Evolutionary conservation across 2,329 filamentous ascomycete species (phyloP).

Genomic region (Diaporthe sp.): DNA sequence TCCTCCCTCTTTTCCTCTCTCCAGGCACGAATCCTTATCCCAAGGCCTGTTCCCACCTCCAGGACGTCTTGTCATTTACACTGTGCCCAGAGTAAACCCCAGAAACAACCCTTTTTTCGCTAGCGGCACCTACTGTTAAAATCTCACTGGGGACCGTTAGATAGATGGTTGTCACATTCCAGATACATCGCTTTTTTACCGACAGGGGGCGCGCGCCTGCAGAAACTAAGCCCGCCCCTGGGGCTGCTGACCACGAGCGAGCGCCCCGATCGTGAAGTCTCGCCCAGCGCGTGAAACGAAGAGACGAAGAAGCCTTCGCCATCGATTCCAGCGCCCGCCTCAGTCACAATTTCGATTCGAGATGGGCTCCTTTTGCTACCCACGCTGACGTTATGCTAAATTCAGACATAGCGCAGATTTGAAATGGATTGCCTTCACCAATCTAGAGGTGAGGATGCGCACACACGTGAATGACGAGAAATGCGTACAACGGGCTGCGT

Average conservation of each 20-base stretch:
- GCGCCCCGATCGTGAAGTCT: constrained; percentile 26
- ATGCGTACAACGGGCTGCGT: constrained; percentile 3
- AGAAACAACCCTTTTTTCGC: constrained; percentile 91
- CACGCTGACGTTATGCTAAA: constrained; percentile 31
- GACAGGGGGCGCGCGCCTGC: constrained; percentile 17
- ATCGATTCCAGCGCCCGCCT: constrained; percentile 26
- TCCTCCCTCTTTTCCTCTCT: constrained; percentile 51
- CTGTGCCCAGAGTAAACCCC: constrained; percentile 82
- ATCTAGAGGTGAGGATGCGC: not conserved
- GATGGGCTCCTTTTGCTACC: constrained; percentile 3
- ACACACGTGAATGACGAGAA: not conserved
- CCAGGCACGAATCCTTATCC: constrained; percentile 93
- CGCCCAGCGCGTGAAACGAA: not conserved
- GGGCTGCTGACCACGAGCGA: constrained; percentile 6
- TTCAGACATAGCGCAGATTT: constrained; percentile 28
- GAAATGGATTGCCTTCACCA: constrained; percentile 3
- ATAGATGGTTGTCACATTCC: constrained; percentile 91
- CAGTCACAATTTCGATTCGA: constrained; percentile 21
- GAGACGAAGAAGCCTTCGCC: constrained; percentile 23
- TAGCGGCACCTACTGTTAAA: constrained; percentile 86
- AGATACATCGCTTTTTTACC: constrained; percentile 3
- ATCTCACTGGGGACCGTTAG: constrained; percentile 88
- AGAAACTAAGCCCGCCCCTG: constrained; percentile 7
- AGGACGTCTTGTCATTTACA: constrained; percentile 91
- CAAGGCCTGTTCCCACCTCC: constrained; percentile 76